Percentiles rank a stretch among this genome's conserved stretches.
Evolutionary conservation across 1,284 basidiomycete genomes (phyloP).

Genomic region (Lentinula novae-zelandiae): DNA sequence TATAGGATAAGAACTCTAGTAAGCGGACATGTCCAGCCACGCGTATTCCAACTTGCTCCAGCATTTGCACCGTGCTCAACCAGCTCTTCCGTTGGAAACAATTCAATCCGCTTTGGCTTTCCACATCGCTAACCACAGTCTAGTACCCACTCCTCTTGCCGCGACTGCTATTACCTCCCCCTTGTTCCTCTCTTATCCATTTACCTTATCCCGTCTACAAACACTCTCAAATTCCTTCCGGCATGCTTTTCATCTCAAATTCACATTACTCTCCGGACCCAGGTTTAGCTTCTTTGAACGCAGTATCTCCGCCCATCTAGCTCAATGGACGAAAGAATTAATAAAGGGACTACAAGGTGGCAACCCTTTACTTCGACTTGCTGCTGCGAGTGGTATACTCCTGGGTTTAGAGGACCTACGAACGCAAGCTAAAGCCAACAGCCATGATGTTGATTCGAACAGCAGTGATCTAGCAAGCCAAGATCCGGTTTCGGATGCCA

Average conservation of each 20-base stretch:
- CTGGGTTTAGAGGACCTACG: constrained; percentile 57
- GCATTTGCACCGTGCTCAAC: constrained; percentile 50
- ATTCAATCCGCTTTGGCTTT: constrained; percentile 61
- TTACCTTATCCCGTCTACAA: constrained; percentile 47
- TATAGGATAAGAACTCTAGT: background rate
- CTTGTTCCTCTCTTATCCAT: constrained; percentile 44
- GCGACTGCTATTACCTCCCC: constrained; percentile 64
- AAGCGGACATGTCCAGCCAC: background rate
- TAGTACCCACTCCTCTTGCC: constrained; percentile 59
- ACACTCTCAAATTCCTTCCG: constrained; percentile 56
- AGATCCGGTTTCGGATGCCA: constrained; percentile 11
- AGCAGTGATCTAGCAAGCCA: constrained; percentile 23
- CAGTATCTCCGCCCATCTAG: constrained; percentile 35
- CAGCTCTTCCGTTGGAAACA: constrained; percentile 43
- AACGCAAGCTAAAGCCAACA: constrained; percentile 18
- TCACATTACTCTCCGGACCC: constrained; percentile 27
- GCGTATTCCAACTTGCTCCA: constrained; percentile 49
- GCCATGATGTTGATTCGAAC: constrained; percentile 12
- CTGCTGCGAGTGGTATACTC: constrained; percentile 59
- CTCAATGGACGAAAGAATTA: constrained; percentile 53
- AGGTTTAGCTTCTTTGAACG: constrained; percentile 39
- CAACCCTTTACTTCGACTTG: constrained; percentile 52
- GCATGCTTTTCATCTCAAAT: constrained; percentile 58
- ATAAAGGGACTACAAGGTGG: constrained; percentile 63
- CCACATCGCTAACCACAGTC: constrained; percentile 52